Conservation (phyloP, 306 rosid genomes). For the Malus domestica region DNA sequence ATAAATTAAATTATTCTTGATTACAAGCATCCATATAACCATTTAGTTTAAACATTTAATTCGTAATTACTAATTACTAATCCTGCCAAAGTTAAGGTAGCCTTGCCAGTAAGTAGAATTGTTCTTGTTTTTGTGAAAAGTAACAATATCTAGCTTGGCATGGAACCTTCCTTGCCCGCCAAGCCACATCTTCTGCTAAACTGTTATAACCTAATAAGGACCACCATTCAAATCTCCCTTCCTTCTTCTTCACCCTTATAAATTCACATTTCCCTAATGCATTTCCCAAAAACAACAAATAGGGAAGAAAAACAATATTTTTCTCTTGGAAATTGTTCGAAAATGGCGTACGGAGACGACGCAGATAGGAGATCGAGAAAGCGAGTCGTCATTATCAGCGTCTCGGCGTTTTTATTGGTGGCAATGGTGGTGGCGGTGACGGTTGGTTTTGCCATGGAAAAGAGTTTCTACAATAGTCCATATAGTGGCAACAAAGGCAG, state of each 20-base stretch:
- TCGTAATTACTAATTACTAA: too few species aligned
- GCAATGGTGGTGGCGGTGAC: slow-evolving; percentile 64
- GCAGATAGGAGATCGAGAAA: not conserved
- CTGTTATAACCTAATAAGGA: not conserved
- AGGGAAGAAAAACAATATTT: not conserved
- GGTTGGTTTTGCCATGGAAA: slow-evolving; percentile 21
- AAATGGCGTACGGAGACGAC: slow-evolving; percentile 25
- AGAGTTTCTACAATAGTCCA: not conserved
- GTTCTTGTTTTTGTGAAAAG: not conserved
- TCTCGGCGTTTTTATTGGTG: slow-evolving; percentile 47
- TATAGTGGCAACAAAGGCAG: not conserved
- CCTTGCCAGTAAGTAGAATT: not conserved
- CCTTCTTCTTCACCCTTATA: not conserved
- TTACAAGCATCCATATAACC: too few species aligned
- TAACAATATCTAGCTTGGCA: not conserved
- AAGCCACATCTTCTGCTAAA: not conserved
- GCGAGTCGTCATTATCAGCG: slow-evolving; percentile 19
- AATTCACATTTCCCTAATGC: not conserved
- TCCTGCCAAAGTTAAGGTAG: too few species aligned
- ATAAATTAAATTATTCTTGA: too few species aligned
- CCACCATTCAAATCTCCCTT: not conserved
- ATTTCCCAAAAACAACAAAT: not conserved
- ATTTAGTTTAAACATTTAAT: too few species aligned
- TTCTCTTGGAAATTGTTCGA: not conserved
- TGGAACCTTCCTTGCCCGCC: slow-evolving; percentile 1